A percentile compares a stretch with the other conserved stretches of the same genome.
phyloP scores from a whole-genome alignment of 2,329 filamentous ascomycete species.

The Trichothecium sympodiale region DNA sequence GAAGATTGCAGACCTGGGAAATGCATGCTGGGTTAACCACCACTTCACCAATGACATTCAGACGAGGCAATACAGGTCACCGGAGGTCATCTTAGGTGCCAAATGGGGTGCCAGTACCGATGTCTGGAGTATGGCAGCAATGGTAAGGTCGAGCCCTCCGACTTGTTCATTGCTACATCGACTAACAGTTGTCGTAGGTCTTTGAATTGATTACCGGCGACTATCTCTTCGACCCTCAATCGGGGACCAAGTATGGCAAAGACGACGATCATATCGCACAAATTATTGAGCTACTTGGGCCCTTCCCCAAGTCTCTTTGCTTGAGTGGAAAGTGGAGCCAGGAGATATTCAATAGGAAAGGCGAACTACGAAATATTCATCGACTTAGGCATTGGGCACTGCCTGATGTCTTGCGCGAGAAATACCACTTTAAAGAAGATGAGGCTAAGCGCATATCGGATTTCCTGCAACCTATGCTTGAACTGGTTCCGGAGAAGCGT shows the following conservation, averaged over 20 bases:
- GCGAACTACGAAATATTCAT: constrained; percentile 95
- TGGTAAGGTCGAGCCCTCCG: constrained; percentile 52
- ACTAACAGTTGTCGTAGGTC: constrained; percentile 44
- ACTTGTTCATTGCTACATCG: not conserved
- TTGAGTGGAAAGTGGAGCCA: constrained; percentile 94
- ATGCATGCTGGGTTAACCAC: constrained; percentile 97
- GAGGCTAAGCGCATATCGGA: constrained; percentile 68
- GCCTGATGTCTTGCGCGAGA: constrained; percentile 84
- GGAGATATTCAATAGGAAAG: constrained; percentile 97
- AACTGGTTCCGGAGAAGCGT: constrained; percentile 74
- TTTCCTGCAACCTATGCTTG: constrained; percentile 84
- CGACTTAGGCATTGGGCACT: constrained; percentile 91
- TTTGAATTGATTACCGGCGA: constrained; percentile 98
- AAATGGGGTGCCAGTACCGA: constrained; percentile 99
- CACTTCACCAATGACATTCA: constrained; percentile 99
- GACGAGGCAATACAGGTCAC: constrained; percentile 91
- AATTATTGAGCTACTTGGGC: constrained; percentile 91
- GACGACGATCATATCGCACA: constrained; percentile 99
- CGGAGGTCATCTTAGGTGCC: constrained; percentile 88
- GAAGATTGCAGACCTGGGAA: constrained; percentile 96
- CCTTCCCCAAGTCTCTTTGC: constrained; percentile 86
- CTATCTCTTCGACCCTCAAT: constrained; percentile 97
- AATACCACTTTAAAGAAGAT: constrained; percentile 86
- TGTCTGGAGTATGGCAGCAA: constrained; percentile 98
- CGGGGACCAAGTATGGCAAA: constrained; percentile 97